phyloP scores from a whole-genome alignment of 2,329 filamentous ascomycete genomes.

The Elsinoe ampelina region DNA sequence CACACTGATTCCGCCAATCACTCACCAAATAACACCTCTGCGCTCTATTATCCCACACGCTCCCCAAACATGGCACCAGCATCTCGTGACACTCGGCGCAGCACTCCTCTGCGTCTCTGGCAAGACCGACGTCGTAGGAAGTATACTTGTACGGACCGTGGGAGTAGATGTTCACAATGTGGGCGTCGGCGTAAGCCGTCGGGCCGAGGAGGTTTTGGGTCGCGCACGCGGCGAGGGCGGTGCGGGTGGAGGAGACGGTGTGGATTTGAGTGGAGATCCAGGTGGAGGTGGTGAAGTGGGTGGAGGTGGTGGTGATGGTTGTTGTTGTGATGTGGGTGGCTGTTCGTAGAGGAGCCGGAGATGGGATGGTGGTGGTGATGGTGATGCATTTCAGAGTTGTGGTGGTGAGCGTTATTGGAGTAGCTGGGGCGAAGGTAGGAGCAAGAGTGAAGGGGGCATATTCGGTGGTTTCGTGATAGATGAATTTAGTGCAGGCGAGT shows the following conservation, averaged over 20 bases:
- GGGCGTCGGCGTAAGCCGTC: neutral
- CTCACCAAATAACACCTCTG: neutral
- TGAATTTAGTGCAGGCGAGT: constrained; percentile 6
- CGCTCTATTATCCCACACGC: neutral
- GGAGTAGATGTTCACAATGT: constrained; percentile 12
- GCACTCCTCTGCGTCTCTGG: constrained; percentile 13
- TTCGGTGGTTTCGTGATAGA: neutral
- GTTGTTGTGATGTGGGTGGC: constrained; percentile 13
- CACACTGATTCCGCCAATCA: constrained; percentile 1
- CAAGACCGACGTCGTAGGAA: constrained; percentile 12
- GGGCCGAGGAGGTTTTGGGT: constrained; percentile 15
- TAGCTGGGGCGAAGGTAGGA: neutral
- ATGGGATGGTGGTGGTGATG: neutral
- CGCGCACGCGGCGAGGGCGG: constrained; percentile 14
- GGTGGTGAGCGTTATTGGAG: neutral
- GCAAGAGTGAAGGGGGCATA: neutral
- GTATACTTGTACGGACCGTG: constrained; percentile 10
- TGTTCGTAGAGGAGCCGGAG: constrained; percentile 5
- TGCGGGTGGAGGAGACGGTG: constrained; percentile 14
- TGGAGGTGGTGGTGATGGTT: constrained; percentile 9
- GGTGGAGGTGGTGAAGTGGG: constrained; percentile 9
- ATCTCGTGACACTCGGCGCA: constrained; percentile 15
- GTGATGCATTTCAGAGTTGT: constrained; percentile 4
- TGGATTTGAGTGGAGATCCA: constrained; percentile 11
- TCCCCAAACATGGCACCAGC: neutral